Conservation (phyloP, 495 filamentous ascomycete species). For the Chaetomium fimeti region DNA sequence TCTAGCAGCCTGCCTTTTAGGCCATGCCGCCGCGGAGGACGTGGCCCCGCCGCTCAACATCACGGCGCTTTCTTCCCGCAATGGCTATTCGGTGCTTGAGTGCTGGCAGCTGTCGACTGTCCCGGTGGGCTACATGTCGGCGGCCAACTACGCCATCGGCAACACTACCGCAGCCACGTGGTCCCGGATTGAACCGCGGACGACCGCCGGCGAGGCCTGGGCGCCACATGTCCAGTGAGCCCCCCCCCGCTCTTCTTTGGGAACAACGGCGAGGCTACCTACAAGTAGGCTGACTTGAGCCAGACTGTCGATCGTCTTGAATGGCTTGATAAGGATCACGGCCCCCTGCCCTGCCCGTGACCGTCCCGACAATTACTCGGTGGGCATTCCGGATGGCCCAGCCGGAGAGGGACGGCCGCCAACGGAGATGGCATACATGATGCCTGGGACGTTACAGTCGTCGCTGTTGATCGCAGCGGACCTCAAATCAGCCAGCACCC, state of each 20-base stretch:
- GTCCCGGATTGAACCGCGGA: conserved; percentile 33
- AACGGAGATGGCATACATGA: conserved; percentile 27
- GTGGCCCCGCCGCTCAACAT: conserved; percentile 25
- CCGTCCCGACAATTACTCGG: not conserved
- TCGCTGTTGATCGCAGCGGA: conserved; percentile 34
- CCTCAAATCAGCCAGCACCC: conserved; percentile 28
- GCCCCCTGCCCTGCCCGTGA: conserved; percentile 22
- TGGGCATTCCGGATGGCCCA: not conserved
- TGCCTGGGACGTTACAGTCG: conserved; percentile 30
- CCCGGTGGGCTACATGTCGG: conserved; percentile 31
- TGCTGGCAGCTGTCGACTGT: conserved; percentile 32
- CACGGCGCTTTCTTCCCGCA: conserved; percentile 31
- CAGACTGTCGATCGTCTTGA: conserved; percentile 32
- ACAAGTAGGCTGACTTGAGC: not conserved
- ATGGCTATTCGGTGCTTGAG: conserved; percentile 34
- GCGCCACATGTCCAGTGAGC: conserved; percentile 34
- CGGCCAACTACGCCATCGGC: conserved; percentile 32
- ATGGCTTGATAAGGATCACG: conserved; percentile 35
- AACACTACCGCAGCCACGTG: conserved; percentile 30
- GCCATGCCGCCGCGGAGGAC: too few species aligned
- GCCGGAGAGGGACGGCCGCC: conserved; percentile 19
- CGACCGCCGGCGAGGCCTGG: conserved; percentile 32
- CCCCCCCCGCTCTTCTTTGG: not conserved
- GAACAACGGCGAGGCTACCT: not conserved
- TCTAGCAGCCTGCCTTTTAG: not conserved